Base-by-base conservation (phyloP, 768 basidiomycete species). In the Agaricus sinodeliciosus region DNA sequence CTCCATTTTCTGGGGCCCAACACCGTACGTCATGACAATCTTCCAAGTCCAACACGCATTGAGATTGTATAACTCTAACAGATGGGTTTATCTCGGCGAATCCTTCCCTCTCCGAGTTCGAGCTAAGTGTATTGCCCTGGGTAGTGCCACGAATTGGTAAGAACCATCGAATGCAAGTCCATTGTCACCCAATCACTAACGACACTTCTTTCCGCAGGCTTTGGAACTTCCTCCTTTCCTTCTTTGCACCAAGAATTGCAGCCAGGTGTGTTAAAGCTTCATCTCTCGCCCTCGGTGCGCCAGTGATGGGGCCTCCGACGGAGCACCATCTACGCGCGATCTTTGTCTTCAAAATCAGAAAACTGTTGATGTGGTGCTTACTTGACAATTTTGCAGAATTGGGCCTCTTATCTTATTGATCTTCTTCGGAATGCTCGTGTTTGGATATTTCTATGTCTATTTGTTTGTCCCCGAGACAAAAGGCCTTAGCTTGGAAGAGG, bases 391-490 rank as follows among this genome's bases (percentile, higher is more conserved):
- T 35, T 22, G 22, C 19, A 79, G 80, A 55, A 88, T 87, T 55
- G 84, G 87, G 0, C 86, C 87, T 11, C 71, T 87, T 57, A 88
- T 90, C 63, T 70, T 87, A 37, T 65, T 89, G 55, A 81, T 88
- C 62, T 90, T 90, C 75, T 87, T 80, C 63, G 83, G 85, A 49
- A 80, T 85, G 80, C 73, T 87, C 8, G 57, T 81, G 19, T 79
- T 85, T 59, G 87, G 84, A 35, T 82, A 76, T 61, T 65, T 79
- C 54, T 92, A 87, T 62, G 87, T 88, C 22, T 87, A 82, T 65
- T 67, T 89, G 49, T 79, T 82, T 64, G 79, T 92, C 43, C 89
- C 89, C 18, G 90, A 92, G 72, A 90, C 85, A 19, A 90, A 81
- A 64, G 87, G 87, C 9, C 76, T 90, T 18, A 80, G 80, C 49